Evolutionary conservation across 139 green algal genomes (phyloP), one percentile per base, ranked within the genome.

Genomic region (Chlamydomonas sp.): DNA sequence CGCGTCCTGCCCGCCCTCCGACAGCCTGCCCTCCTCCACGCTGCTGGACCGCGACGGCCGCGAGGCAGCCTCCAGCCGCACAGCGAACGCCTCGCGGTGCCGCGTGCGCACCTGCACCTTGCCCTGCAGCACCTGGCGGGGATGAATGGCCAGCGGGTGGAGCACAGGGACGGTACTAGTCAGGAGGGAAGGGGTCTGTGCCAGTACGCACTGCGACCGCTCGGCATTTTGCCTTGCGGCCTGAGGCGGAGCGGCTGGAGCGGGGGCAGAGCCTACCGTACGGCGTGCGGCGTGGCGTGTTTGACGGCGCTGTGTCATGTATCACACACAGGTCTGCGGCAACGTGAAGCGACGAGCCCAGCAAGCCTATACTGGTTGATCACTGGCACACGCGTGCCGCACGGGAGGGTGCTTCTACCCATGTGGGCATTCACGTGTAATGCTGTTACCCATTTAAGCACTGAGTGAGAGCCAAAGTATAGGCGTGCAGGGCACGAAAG

Each of bases 81-180:
- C 61, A 1, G 59, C 62, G 18, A 90, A 90, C 8, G 73, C n/a
- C 20, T 83, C 80, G 6, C 75, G 15, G 72, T 14, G 59, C 61
- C 62, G 80, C 1, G 82, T 91, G 1, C 83, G 79, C 0, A 92
- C 61, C 68, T 90, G 83, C 18, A 91, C n/a, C 12, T 73, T 72
- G 20, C 90, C 90, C 14, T 87, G 73, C 12, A 92, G 76, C 5
- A 92, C 86, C 90, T 92, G 90, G 1, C n/a, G 20, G 7, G 15
- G 49, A 49, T 49, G 31, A 49, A 71, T 3, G 6, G 74, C 20
- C 12, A 69, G 60, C 59, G 58, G 57, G 58, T 3, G 10, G 60
- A 5, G 63, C 31, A 60, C 49, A 80, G 14, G n/a, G n/a, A 71
- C 67, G 80, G 9, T 78, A 57, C 63, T 59, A 49, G n/a, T 84